Evolutionary conservation across 371 early-diverging fungal species (phyloP).

Genomic region (Smittium culicis): DNA sequence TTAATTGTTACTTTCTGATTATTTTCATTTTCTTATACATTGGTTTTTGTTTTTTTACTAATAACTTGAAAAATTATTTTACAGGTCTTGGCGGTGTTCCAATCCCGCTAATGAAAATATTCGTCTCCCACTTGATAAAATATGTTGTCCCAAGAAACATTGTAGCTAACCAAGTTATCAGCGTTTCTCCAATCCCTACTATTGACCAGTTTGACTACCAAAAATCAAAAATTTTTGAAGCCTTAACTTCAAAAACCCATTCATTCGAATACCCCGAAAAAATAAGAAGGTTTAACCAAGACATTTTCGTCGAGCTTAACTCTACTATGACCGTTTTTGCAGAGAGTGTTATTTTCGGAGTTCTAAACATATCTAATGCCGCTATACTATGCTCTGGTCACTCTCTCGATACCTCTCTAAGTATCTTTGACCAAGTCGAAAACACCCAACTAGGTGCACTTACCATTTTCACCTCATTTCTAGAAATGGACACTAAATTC

Average conservation of each 20-base stretch:
- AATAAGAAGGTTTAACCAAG: not conserved
- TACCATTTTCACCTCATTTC: not conserved
- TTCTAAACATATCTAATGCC: not conserved
- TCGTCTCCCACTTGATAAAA: not conserved
- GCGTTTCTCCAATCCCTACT: not conserved
- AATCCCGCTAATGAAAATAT: constrained; percentile 7
- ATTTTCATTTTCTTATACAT: too few species aligned
- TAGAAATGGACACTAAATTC: not conserved
- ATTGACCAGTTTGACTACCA: not conserved
- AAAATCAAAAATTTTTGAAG: not conserved
- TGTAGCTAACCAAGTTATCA: not conserved
- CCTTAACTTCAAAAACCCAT: not conserved
- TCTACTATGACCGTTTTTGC: not conserved
- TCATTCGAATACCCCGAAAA: not conserved
- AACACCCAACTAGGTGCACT: constrained; percentile 6
- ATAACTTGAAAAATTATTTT: too few species aligned
- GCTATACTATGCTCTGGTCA: not conserved
- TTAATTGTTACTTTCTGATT: too few species aligned
- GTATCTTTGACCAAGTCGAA: not conserved
- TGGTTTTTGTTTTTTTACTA: too few species aligned
- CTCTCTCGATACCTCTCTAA: not conserved
- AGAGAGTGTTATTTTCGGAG: constrained; percentile 4
- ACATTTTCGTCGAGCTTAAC: not conserved
- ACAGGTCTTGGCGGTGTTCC: constrained; percentile 8
- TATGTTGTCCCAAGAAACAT: constrained; percentile 7